phyloP scores from a whole-genome alignment of 2,329 filamentous ascomycete species.

The Fusarium tupiense region DNA sequence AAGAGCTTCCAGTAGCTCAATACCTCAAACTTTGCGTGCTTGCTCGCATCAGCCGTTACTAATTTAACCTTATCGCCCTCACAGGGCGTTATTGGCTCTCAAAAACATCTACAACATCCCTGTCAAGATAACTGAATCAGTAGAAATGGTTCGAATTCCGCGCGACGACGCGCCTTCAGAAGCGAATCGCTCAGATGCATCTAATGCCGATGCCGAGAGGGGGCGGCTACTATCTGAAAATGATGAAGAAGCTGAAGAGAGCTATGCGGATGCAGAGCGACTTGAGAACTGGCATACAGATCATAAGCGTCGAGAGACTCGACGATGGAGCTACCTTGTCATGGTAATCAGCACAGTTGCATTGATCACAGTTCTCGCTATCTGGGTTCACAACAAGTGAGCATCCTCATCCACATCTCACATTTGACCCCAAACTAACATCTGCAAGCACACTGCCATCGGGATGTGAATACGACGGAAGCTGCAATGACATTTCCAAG shows the following conservation, averaged over 20 bases:
- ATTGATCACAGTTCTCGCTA: slow-evolving; percentile 25
- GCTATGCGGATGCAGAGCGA: slow-evolving; percentile 23
- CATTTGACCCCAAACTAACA: not conserved
- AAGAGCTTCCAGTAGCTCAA: not conserved
- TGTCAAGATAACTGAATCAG: slow-evolving; percentile 20
- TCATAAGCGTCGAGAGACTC: slow-evolving; percentile 32
- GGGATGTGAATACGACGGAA: slow-evolving; percentile 42
- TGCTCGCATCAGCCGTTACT: not conserved
- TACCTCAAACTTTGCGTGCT: not conserved
- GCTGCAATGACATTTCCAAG: slow-evolving; percentile 67
- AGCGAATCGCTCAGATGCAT: slow-evolving; percentile 11
- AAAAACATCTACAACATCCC: slow-evolving; percentile 16
- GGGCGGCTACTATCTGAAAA: slow-evolving; percentile 22
- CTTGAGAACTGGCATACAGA: slow-evolving; percentile 32
- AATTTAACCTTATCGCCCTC: not conserved
- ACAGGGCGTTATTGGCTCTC: slow-evolving; percentile 1
- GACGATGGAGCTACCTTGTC: slow-evolving; percentile 35
- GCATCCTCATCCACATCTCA: not conserved
- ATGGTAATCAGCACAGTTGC: slow-evolving; percentile 32
- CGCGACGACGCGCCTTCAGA: slow-evolving; percentile 26
- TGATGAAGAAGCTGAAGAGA: slow-evolving; percentile 16
- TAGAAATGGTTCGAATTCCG: slow-evolving; percentile 24
- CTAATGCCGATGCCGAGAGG: slow-evolving; percentile 24
- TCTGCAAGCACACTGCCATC: slow-evolving; percentile 11
- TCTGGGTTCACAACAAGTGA: slow-evolving; percentile 37